Base-by-base conservation (phyloP, 805 yeast genomes). In the Metschnikowia anglica region DNA sequence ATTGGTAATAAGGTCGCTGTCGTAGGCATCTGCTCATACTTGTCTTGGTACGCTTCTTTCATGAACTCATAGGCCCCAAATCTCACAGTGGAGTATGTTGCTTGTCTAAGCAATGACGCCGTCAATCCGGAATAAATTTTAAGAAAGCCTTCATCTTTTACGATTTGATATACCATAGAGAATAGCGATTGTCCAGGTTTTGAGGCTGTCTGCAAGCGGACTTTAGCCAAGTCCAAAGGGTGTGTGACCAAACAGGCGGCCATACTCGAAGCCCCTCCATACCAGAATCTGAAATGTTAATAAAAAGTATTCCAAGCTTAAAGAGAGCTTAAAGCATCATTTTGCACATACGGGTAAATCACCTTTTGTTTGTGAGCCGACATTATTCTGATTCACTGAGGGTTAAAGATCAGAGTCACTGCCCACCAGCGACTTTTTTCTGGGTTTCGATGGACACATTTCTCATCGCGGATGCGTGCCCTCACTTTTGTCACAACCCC, bases 221-320 rank as follows among this genome's bases (percentile, higher is more conserved):
- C 96, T 57, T 88, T 88, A 2, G 96, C 93, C 32, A 88, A 70
- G 60, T 88, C 96, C 46, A 88, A 68, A 3, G 96, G 96, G 64
- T 88, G 96, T 1, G 88, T 82, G 36, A 76, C 77, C 28, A 78
- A 52, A 58, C 84, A 79, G 6, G 88, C 88, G 35, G 74, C 73
- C 72, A 79, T 78, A 44, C 86, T 82, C 12, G 85, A 79, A 12
- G 79, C 82, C 43, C 88, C 88, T 34, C 83, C 84, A 50, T 79
- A 78, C 83, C 83, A 79, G 59, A 80, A 79, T 26, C 73, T 68
- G 26, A 8, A 19, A 24, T 18, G 43, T 39, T 44, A 44, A 46
- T 41, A 43, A 33, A 7, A 7, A 18, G 16, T 2, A 9, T 12
- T 16, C 11, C 2, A 3, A 9, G 9, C 11, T 10, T 5, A 11